Percentiles rank a stretch among this genome's conserved stretches.
Conservation (phyloP, 2,329 filamentous ascomycete genomes). For the Epichloe baconii region DNA sequence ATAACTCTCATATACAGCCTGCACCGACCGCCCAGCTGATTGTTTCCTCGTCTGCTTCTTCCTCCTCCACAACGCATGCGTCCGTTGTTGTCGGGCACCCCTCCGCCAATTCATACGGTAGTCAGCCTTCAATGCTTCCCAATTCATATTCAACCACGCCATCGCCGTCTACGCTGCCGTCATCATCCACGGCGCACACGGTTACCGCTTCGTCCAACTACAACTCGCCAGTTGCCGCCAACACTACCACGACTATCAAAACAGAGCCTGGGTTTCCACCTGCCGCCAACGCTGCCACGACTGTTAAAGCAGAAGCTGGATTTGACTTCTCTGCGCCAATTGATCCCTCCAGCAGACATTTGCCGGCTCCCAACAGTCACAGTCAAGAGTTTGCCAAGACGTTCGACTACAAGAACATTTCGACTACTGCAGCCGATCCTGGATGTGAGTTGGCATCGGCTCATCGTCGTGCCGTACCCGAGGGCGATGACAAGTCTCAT, state of each 20-base stretch:
- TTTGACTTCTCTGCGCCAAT: conserved; percentile 41
- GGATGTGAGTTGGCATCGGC: conserved; percentile 30
- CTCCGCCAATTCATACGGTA: conserved; percentile 29
- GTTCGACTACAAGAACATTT: conserved; percentile 10
- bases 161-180: conserved; percentile 19
- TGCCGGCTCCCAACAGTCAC: conserved; percentile 1
- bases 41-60: conserved; percentile 19
- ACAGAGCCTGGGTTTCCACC: conserved; percentile 24
- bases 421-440: conserved; percentile 20
- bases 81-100: conserved; percentile 14
- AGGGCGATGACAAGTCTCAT: neutral
- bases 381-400: conserved; percentile 2
- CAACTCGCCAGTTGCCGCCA: conserved; percentile 28
- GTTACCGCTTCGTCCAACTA: conserved; percentile 18
- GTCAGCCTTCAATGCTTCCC: conserved; percentile 30
- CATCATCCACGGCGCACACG: conserved; percentile 10
- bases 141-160: conserved; percentile 25
- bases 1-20: conserved; percentile 41
- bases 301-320: conserved; percentile 25
- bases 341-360: conserved; percentile 37
- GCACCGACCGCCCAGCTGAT: conserved; percentile 19
- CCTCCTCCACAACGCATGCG: conserved; percentile 10
- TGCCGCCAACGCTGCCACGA: conserved; percentile 33
- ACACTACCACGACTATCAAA: conserved; percentile 30
- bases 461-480: neutral